phyloP scores from a whole-genome alignment of 75 land plant species.

The Cryptomeria japonica region DNA sequence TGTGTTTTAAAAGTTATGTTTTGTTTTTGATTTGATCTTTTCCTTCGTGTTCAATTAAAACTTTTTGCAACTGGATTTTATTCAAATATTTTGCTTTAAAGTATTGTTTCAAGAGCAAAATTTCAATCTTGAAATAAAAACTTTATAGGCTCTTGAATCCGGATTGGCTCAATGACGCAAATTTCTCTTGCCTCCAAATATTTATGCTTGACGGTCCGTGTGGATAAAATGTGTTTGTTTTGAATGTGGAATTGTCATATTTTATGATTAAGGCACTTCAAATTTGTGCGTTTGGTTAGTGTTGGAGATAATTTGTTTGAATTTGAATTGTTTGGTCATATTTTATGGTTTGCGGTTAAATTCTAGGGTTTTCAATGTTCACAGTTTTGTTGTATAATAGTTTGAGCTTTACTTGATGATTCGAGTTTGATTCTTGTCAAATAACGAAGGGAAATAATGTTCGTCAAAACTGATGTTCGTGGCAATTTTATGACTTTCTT shows the following conservation, averaged over 20 bases:
- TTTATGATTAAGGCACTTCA: background rate
- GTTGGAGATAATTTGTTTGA: background rate
- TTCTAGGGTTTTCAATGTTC: background rate
- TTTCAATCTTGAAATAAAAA: background rate
- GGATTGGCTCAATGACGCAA: background rate
- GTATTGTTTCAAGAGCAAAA: background rate
- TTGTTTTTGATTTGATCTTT: background rate
- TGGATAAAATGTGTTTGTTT: background rate
- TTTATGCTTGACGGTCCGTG: background rate
- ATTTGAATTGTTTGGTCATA: background rate
- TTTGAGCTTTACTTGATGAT: background rate
- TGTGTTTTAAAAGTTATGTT: background rate
- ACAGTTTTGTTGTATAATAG: background rate
- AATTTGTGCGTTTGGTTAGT: too few relatives aligned
- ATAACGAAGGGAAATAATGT: background rate
- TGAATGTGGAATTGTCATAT: background rate
- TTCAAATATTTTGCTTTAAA: background rate
- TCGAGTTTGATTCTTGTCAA: background rate
- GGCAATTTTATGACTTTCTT: background rate
- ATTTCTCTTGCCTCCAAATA: background rate
- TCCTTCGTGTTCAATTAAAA: background rate
- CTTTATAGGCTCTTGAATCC: background rate
- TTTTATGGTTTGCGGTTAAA: background rate
- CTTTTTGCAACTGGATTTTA: background rate
- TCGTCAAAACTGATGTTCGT: background rate